phyloP scores from a whole-genome alignment of 2,329 filamentous ascomycete genomes.

The Aplosporella prunicola region DNA sequence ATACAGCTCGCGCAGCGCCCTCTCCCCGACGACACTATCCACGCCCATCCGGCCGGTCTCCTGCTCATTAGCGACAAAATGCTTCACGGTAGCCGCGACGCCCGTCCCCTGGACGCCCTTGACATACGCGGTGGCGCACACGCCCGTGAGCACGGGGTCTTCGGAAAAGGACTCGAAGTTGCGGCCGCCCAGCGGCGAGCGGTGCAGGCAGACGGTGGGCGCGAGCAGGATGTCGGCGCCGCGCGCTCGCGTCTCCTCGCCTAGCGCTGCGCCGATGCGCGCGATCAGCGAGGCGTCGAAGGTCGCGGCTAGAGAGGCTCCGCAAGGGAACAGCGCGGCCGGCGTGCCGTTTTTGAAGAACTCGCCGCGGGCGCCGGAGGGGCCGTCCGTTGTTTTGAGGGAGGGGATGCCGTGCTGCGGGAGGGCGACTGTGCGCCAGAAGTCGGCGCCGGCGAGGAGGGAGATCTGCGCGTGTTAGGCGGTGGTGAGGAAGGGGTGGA shows the following conservation, averaged over 20 bases:
- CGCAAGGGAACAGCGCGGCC: slow-evolving; percentile 70
- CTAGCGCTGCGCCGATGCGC: slow-evolving; percentile 61
- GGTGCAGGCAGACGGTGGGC: slow-evolving; percentile 72
- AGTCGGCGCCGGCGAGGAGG: slow-evolving; percentile 47
- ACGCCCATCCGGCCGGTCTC: slow-evolving; percentile 59
- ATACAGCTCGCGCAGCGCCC: slow-evolving; percentile 59
- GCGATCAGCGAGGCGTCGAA: slow-evolving; percentile 66
- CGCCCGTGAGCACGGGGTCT: slow-evolving; percentile 68
- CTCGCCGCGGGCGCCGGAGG: slow-evolving; percentile 59
- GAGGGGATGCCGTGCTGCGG: slow-evolving; percentile 54
- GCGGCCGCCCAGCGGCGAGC: slow-evolving; percentile 71
- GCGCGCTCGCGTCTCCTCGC: slow-evolving; percentile 61
- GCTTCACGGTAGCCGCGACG: slow-evolving; percentile 70
- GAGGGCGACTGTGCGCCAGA: slow-evolving; percentile 58
- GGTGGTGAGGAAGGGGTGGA: too few species aligned
- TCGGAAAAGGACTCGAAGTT: slow-evolving; percentile 85
- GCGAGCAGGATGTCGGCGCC: slow-evolving; percentile 65
- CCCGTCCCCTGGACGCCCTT: slow-evolving; percentile 64
- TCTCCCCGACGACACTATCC: slow-evolving; percentile 54
- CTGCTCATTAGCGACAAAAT: slow-evolving; percentile 65
- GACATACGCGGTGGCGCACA: slow-evolving; percentile 62
- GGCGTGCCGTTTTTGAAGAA: slow-evolving; percentile 51
- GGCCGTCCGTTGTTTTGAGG: slow-evolving; percentile 57
- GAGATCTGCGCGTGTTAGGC: too few species aligned
- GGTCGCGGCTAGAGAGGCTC: slow-evolving; percentile 67